Base-by-base conservation (phyloP, 768 basidiomycete species). In the Paxillus ammoniavirescens region DNA sequence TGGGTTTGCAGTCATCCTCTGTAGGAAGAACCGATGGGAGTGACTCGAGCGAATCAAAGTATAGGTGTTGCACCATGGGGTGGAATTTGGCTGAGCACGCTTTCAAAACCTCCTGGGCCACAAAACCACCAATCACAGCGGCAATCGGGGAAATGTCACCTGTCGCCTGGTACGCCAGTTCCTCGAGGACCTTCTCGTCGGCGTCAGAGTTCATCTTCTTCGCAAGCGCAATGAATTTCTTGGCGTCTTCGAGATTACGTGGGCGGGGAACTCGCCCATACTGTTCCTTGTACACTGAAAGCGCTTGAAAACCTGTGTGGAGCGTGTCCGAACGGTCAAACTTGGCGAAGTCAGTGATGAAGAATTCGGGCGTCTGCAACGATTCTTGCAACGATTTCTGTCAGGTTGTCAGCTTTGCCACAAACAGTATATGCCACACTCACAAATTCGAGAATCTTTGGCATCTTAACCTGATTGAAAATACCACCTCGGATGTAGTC, bases 381-480 rank as follows among this genome's bases (percentile, higher is more conserved):
- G 94, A 93, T 60, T 97, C 93, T 62, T 87, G 81, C 17, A 99
- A 80, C 2, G 94, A 82, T 93, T 98, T 98, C 96, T 99, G 61
- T 2, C 28, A 21, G 28, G 12, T 62, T 6, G 42, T 61, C 56
- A 37, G 42, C 42, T 37, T 42, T 5, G 33, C 37, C 18, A 26
- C 18, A 47, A 37, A 59, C 13, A 36, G 46, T 28, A 15, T 23
- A 12, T 37, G 14, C 23, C 40, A 26, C 3, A 79, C 93, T 65
- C 63, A 98, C 96, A 64, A 98, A 99, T 68, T 93, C 84, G 46
- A 98, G 75, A 47, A 93, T 80, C 75, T 96, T 98, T 9, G 97
- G 97, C 93, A 98, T 96, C 76, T 98, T 99, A 58, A 98, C 94
- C 71, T 99, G 97, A 7, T 91, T 93, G 70, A 98, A 99, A 56